Conservation (phyloP, 768 basidiomycete species). For the Tricholoma flavovirens region DNA sequence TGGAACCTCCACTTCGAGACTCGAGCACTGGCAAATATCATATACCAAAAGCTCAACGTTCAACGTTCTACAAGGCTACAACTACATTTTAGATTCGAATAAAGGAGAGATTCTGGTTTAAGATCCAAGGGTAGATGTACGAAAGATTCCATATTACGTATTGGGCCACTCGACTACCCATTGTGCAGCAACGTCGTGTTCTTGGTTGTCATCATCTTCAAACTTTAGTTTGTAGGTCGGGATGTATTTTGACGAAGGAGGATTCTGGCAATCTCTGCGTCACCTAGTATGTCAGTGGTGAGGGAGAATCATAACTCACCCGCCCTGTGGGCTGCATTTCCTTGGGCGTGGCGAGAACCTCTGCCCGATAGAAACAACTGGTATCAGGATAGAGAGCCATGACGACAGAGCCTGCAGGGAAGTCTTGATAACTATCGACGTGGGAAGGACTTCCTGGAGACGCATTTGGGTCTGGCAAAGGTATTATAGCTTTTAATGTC, state of each 20-base stretch:
- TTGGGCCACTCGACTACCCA: slow-evolving; percentile 82
- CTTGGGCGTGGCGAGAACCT: slow-evolving; percentile 67
- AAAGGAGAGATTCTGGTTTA: background rate
- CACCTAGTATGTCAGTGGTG: background rate
- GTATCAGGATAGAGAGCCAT: slow-evolving; percentile 90
- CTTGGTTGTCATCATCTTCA: slow-evolving; percentile 84
- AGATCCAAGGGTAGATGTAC: background rate
- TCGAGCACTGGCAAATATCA: too few species aligned
- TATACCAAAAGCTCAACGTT: too few species aligned
- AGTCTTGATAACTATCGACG: slow-evolving; percentile 65
- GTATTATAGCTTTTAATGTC: slow-evolving; percentile 65
- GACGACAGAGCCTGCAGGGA: slow-evolving; percentile 64
- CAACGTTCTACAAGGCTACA: too few species aligned
- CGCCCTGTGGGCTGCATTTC: slow-evolving; percentile 28
- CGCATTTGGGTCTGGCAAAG: slow-evolving; percentile 70
- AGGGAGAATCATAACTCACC: slow-evolving; percentile 18
- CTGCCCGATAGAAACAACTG: slow-evolving; percentile 85
- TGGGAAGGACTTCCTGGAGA: slow-evolving; percentile 54
- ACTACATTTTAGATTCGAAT: background rate
- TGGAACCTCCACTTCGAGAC: background rate
- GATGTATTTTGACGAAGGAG: slow-evolving; percentile 40
- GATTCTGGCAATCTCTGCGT: slow-evolving; percentile 16
- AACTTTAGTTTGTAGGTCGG: slow-evolving; percentile 77
- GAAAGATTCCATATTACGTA: slow-evolving; percentile 3
- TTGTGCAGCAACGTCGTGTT: slow-evolving; percentile 68